Base-by-base conservation (phyloP, 2,329 filamentous ascomycete genomes). In the Cyphellophora attinorum region DNA sequence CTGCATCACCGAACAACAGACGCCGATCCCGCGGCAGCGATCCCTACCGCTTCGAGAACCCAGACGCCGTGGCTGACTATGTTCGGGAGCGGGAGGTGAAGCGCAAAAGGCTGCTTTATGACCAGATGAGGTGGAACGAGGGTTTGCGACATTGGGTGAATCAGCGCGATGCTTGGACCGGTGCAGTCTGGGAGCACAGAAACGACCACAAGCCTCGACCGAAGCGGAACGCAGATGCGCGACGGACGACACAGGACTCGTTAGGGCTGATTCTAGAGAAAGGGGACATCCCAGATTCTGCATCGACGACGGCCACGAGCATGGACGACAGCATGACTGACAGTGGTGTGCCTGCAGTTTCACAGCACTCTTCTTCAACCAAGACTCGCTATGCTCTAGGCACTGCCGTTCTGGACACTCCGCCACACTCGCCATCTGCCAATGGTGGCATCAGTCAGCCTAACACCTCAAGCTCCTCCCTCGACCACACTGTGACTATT, bases 141-240 rank as follows among this genome's bases (percentile, higher is more conserved):
- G 89, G 89, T 0, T 56, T 95, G 37, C 72, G 77, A n/a, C 81
- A 81, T 54, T 96, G 85, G 59, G 73, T 79, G 39, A 74, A 79
- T 18, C 69, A 84, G 39, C 72, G 88, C 31, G 77, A 94, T 59
- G 78, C 76, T 5, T 96, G 89, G 89, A 89, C 86, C 1, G 80
- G 82, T 19, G 88, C 85, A 19, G 72, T 72, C 15, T 32, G 11
- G 16, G 11, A 6, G 15, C 12, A 30, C 10, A 16, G 13, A n/a
- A 5, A 21, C 11, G 19, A n/a, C 5, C 11, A 6, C 10, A 11
- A 13, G 13, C 15, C 15, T 13, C 21, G 23, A 30, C 3, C 23
- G 28, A 12, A 29, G 33, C 12, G 11, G 23, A 36, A 18, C 19
- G 15, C 10, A 21, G 28, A 21, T 19, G 14, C 6, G 18, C 15